phyloP scores from a whole-genome alignment of 805 yeast species.

The Lachancea sp. region DNA sequence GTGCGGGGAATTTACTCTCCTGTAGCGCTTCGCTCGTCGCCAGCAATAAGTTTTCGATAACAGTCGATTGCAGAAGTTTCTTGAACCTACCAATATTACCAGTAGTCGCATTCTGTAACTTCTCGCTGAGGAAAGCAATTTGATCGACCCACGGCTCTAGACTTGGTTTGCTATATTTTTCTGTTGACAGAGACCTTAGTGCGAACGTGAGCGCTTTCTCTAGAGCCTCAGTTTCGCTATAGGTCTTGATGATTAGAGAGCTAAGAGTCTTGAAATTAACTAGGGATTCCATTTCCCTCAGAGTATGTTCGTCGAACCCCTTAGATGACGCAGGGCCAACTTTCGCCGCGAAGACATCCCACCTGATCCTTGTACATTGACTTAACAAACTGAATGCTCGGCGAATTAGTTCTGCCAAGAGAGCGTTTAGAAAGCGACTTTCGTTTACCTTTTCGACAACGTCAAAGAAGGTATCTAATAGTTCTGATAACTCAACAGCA shows the following conservation, averaged over 20 bases:
- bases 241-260: background rate
- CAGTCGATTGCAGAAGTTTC: background rate
- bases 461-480: constrained; percentile 37
- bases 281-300: no score
- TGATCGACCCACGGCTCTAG: background rate
- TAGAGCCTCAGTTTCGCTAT: background rate
- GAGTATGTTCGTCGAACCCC: no score
- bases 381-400: background rate
- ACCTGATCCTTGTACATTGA: constrained; percentile 20
- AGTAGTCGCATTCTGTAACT: background rate
- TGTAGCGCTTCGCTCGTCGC: background rate
- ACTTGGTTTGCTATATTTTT: background rate
- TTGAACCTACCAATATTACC: background rate
- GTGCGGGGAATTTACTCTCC: background rate
- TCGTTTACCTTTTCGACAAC: background rate
- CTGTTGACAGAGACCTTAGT: background rate
- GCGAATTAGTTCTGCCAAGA: background rate
- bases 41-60: background rate
- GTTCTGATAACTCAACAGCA: constrained; percentile 49
- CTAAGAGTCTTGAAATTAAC: background rate
- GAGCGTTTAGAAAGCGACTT: background rate
- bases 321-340: no score
- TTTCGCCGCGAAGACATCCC: constrained; percentile 15
- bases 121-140: background rate
- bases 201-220: background rate